These are phyloP conservation scores for Helianthus tuberosus DNA, from an alignment of 129 eudicot genomes.

Conservation along the genomic window DNA sequence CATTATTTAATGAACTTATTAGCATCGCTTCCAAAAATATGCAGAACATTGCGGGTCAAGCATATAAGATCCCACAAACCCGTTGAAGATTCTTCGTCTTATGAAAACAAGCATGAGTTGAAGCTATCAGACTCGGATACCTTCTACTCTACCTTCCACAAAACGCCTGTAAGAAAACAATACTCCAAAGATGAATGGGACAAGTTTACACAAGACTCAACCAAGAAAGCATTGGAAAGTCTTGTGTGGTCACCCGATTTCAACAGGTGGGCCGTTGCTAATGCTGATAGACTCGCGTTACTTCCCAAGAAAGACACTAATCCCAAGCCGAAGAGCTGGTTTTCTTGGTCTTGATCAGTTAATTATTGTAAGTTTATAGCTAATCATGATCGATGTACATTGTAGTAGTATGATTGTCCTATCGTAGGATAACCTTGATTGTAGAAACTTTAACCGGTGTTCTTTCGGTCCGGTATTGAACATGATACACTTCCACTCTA, in stretches of 20 bases:
- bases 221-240: conserved; percentile 81
- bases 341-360: conserved; percentile 53
- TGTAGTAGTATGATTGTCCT: conserved; percentile 9
- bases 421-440: conserved; percentile 4
- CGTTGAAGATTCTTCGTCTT: conserved; percentile 14
- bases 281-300: conserved; percentile 86
- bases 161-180: conserved; percentile 56
- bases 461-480: neutral
- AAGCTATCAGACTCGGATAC: conserved; percentile 49
- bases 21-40: conserved; percentile 2
- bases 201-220: conserved; percentile 60
- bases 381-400: neutral
- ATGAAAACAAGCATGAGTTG: conserved; percentile 21
- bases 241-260: conserved; percentile 90
- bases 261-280: conserved; percentile 75
- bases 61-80: conserved; percentile 41
- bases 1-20: conserved; percentile 6
- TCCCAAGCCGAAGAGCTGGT: conserved; percentile 45
- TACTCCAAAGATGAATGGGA: conserved; percentile 84
- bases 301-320: conserved; percentile 48
- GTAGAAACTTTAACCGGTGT: conserved; percentile 13
- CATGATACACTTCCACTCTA: neutral
- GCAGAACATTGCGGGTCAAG: conserved; percentile 43
- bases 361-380: conserved; percentile 15
- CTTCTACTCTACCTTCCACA: conserved; percentile 77